Evolutionary conservation across 2,329 filamentous ascomycete genomes (phyloP).

Genomic region (Xylariaceae sp.): DNA sequence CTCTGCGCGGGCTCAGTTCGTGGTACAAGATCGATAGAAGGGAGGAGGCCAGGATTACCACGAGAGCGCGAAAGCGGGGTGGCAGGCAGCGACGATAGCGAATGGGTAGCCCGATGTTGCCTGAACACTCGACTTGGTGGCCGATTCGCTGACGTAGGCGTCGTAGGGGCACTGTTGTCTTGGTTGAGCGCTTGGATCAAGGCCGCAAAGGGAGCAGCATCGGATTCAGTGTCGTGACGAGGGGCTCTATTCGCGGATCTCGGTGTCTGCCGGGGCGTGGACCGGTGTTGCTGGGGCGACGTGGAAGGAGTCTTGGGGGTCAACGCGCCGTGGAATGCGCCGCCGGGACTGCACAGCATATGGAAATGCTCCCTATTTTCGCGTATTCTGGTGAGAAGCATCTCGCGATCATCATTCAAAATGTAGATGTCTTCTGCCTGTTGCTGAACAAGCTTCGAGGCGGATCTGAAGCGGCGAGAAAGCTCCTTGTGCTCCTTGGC

Average conservation of each 20-base stretch:
- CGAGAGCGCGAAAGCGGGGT: constrained; percentile 59
- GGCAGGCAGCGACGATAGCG: constrained; percentile 75
- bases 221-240: constrained; percentile 44
- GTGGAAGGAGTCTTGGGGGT: constrained; percentile 50
- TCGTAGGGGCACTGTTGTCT: constrained; percentile 70
- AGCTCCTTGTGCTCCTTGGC: constrained; percentile 61
- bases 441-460: constrained; percentile 72
- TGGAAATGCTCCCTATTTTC: constrained; percentile 87
- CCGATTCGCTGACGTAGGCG: constrained; percentile 50
- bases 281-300: constrained; percentile 43
- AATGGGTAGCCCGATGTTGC: constrained; percentile 73
- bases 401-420: constrained; percentile 69
- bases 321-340: constrained; percentile 57
- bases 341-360: constrained; percentile 68
- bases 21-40: constrained; percentile 58
- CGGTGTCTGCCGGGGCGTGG: constrained; percentile 49
- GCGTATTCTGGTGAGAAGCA: constrained; percentile 76
- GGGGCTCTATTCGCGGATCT: constrained; percentile 35
- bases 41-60: constrained; percentile 49
- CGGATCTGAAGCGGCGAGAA: constrained; percentile 60
- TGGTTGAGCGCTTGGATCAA: constrained; percentile 76
- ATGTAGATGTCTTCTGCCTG: constrained; percentile 67
- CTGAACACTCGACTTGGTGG: constrained; percentile 47
- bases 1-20: constrained; percentile 50
- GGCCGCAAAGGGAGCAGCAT: constrained; percentile 66